Conservation (phyloP, 176 grass and related monocot species). For the Hordeum marinum region DNA sequence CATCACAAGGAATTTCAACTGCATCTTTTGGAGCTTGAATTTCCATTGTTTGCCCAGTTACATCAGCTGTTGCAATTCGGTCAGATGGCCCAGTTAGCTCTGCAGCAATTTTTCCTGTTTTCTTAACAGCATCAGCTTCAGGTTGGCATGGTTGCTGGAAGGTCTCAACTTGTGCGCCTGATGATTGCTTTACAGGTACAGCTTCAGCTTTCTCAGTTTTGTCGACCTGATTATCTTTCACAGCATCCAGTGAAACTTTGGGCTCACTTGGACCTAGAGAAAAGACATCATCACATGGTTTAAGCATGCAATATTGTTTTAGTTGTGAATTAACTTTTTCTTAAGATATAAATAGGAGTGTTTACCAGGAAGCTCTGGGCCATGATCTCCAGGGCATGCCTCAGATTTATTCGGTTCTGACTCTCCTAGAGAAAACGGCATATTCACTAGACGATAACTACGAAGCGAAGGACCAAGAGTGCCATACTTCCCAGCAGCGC, state of each 20-base stretch:
- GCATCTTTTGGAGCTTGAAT: conserved; percentile 22
- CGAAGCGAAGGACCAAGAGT: conserved; percentile 81
- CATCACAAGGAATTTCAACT: neutral
- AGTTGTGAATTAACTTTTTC: neutral
- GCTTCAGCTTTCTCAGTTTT: conserved; percentile 26
- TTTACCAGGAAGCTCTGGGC: conserved; percentile 33
- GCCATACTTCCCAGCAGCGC: conserved; percentile 59
- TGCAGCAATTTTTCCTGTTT: conserved; percentile 18
- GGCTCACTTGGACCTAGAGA: conserved; percentile 26
- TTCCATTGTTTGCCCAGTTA: conserved; percentile 18
- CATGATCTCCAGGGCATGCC: conserved; percentile 21
- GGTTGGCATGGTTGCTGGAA: conserved; percentile 17
- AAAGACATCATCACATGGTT: conserved; percentile 17
- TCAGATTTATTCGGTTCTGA: conserved; percentile 36
- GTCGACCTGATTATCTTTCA: conserved; percentile 22
- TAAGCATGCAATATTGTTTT: conserved; percentile 20
- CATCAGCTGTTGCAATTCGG: neutral
- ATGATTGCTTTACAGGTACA: neutral
- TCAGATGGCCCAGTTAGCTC: neutral
- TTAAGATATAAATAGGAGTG: conserved; percentile 4
- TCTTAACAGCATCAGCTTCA: conserved; percentile 15
- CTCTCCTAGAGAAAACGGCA: conserved; percentile 35
- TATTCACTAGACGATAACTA: conserved; percentile 77
- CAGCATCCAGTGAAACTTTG: neutral
- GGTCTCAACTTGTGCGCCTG: conserved; percentile 1